Percentiles rank a stretch among this genome's conserved stretches.
Evolutionary conservation across 352 stramenopile species (phyloP).

Genomic region (Aphanomyces cochlioides): DNA sequence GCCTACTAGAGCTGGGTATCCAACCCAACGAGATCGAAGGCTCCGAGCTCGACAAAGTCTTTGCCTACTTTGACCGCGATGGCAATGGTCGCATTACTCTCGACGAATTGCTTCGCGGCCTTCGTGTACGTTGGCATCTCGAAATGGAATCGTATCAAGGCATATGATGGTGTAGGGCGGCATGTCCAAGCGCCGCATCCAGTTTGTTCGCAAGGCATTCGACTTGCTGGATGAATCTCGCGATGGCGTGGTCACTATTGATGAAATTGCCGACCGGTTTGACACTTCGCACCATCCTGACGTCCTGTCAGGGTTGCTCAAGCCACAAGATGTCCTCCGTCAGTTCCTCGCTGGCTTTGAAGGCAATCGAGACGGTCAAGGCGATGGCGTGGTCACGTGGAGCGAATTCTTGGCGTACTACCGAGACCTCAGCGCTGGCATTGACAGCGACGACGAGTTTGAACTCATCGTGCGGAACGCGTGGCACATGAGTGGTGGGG

Average conservation of each 20-base stretch:
- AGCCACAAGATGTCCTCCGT: slow-evolving; percentile 60
- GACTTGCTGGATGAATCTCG: slow-evolving; percentile 56
- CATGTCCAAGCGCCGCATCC: slow-evolving; percentile 72
- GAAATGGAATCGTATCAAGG: background rate
- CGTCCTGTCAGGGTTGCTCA: slow-evolving; percentile 60
- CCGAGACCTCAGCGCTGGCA: slow-evolving; percentile 78
- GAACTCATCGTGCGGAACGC: slow-evolving; percentile 82
- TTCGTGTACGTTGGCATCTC: slow-evolving; percentile 40
- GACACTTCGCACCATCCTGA: slow-evolving; percentile 79
- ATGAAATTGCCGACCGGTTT: slow-evolving; percentile 71
- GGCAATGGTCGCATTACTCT: slow-evolving; percentile 78
- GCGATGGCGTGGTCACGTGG: slow-evolving; percentile 64
- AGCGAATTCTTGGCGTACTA: slow-evolving; percentile 89
- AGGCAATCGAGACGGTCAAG: slow-evolving; percentile 42
- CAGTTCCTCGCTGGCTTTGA: slow-evolving; percentile 72
- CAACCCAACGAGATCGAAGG: slow-evolving; percentile 32
- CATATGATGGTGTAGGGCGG: slow-evolving; percentile 40
- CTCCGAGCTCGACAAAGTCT: slow-evolving; percentile 49
- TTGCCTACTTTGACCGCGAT: slow-evolving; percentile 79
- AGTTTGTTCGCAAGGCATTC: slow-evolving; percentile 86
- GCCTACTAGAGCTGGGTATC: slow-evolving; percentile 49
- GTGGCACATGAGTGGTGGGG: slow-evolving; percentile 82
- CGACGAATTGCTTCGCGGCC: slow-evolving; percentile 84
- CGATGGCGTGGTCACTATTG: slow-evolving; percentile 55
- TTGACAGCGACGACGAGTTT: slow-evolving; percentile 82